Evolutionary conservation across 768 basidiomycete species (phyloP).

Genomic region (Pleurotus sapidus): DNA sequence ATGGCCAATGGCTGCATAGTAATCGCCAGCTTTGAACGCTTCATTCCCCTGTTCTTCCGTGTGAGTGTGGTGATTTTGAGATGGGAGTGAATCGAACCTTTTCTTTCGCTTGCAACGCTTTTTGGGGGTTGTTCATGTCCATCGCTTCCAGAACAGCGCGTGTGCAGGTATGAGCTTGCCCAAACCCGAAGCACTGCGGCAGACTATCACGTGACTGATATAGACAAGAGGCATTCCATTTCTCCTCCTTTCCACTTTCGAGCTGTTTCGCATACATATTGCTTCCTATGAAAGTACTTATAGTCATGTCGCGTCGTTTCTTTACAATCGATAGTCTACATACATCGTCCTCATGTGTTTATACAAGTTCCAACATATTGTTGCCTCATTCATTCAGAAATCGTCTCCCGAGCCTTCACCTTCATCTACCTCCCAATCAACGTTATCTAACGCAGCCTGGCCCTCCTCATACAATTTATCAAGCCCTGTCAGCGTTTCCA

Average conservation of each 20-base stretch:
- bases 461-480: conserved; percentile 76
- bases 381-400: conserved; percentile 15
- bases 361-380: no score
- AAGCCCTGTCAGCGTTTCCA: conserved; percentile 76
- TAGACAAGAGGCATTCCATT: no score
- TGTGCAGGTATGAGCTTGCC: no score
- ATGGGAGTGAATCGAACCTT: background rate
- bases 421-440: conserved; percentile 77
- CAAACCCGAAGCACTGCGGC: no score
- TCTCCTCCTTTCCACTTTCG: no score
- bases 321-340: no score
- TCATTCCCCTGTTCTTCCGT: conserved; percentile 67
- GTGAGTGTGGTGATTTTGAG: background rate
- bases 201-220: no score
- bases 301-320: no score
- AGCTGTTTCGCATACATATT: no score
- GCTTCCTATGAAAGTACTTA: no score
- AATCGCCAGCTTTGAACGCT: conserved; percentile 82
- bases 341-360: no score
- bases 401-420: conserved; percentile 29
- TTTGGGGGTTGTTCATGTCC: background rate
- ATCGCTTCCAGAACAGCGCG: no score
- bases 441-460: conserved; percentile 62
- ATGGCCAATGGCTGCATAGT: conserved; percentile 75
- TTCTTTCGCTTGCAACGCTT: conserved; percentile 3